These are phyloP conservation scores for Westerdykella aurantiaca DNA, from an alignment of 2,329 filamentous ascomycete genomes.

Conservation along the genomic window DNA sequence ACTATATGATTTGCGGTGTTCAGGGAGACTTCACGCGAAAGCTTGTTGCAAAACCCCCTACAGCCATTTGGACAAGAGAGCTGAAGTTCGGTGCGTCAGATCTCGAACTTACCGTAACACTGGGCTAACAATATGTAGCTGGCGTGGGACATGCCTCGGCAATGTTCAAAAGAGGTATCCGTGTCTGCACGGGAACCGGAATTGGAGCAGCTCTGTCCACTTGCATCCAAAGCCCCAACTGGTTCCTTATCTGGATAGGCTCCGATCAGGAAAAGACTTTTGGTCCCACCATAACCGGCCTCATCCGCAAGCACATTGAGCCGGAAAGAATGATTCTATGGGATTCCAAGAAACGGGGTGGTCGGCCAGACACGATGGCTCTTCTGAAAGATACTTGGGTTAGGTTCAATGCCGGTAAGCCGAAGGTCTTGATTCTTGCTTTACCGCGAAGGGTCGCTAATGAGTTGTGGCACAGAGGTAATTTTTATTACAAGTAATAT, in stretches of 20 bases:
- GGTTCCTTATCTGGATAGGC: constrained; percentile 36
- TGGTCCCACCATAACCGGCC: constrained; percentile 27
- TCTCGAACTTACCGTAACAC: not conserved
- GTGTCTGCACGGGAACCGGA: constrained; percentile 32
- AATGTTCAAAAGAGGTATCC: constrained; percentile 34
- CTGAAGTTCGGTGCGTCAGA: constrained; percentile 28
- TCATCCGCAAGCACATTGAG: constrained; percentile 30
- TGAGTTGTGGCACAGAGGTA: constrained; percentile 14
- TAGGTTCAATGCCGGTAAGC: constrained; percentile 17
- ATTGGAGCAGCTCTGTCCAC: constrained; percentile 33
- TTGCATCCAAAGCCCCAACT: constrained; percentile 32
- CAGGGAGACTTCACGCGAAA: constrained; percentile 34
- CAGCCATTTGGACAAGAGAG: constrained; percentile 30
- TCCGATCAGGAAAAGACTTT: constrained; percentile 34
- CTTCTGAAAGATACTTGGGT: constrained; percentile 31
- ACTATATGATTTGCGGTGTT: constrained; percentile 36
- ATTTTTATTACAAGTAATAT: constrained; percentile 35
- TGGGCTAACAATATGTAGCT: constrained; percentile 18
- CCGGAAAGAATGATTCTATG: constrained; percentile 35
- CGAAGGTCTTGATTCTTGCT: too few species aligned
- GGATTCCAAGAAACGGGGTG: constrained; percentile 33
- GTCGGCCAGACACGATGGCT: constrained; percentile 29
- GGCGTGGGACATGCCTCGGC: constrained; percentile 32
- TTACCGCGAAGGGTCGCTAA: too few species aligned
- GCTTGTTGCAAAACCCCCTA: constrained; percentile 29